Conservation (phyloP, 2,329 filamentous ascomycete species). For the Aspergillus tanneri region DNA sequence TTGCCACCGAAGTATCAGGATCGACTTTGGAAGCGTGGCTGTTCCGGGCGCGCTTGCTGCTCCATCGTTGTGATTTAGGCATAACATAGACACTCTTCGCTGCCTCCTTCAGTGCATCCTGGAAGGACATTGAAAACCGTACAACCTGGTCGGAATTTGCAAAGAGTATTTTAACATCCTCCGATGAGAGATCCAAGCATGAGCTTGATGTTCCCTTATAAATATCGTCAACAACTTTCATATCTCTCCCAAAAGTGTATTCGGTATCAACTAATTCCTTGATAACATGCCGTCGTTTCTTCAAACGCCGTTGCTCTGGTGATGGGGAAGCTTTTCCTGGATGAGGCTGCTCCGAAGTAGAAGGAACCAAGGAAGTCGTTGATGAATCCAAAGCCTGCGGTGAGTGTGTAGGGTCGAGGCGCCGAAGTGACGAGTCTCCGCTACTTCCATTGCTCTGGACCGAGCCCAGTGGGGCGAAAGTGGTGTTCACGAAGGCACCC, state of each 20-base stretch:
- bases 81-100: conserved; percentile 77
- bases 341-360: conserved; percentile 28
- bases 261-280: conserved; percentile 94
- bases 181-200: conserved; percentile 72
- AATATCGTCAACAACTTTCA: conserved; percentile 97
- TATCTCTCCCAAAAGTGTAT: conserved; percentile 83
- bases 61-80: conserved; percentile 54
- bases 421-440: conserved; percentile 39
- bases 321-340: conserved; percentile 31
- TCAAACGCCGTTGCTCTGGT: conserved; percentile 57
- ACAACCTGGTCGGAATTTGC: conserved; percentile 91
- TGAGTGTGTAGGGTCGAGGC: conserved; percentile 29
- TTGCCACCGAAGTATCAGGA: conserved; percentile 25
- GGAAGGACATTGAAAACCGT: conserved; percentile 76
- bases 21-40: conserved; percentile 35
- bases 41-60: conserved; percentile 50
- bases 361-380: conserved; percentile 37
- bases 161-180: conserved; percentile 88
- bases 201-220: conserved; percentile 90
- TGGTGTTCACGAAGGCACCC: conserved; percentile 12
- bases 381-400: conserved; percentile 37
- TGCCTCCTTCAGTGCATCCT: conserved; percentile 76
- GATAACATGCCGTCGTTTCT: conserved; percentile 78
- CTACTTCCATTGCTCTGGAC: conserved; percentile 35
- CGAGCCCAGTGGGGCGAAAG: conserved; percentile 21